Evolutionary conservation across 768 basidiomycete species (phyloP), one percentile per base, ranked within the genome.

Genomic region (Pisolithus albus): DNA sequence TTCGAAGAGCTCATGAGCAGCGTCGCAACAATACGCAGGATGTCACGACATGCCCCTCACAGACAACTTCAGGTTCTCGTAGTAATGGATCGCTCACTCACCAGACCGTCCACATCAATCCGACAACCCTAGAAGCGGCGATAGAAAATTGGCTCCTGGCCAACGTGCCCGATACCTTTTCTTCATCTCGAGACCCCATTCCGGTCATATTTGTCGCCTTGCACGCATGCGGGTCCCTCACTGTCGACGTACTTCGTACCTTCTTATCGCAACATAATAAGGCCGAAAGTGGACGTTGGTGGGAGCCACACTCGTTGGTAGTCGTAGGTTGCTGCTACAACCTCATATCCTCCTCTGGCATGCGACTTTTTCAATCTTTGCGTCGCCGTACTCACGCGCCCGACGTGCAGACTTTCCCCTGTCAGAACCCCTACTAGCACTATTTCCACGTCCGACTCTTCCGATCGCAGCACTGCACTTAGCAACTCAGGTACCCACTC

Each of bases 271-370:
- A 56, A 66, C 63, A 52, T 28, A 47, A 45, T n/a, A 52, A 46
- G 46, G 38, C 19, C 52, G 47, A 47, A 54, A 55, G 44, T 37
- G 38, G 26, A 18, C 26, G n/a, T 19, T 15, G 9, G 38, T 87
- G 85, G 86, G 65, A 58, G 40, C 73, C 81, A 5, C 70, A 72
- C 15, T 80, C 72, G 2, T 70, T 79, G 1, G 74, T 86, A 40
- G 74, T 81, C 7, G 86, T 88, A 15, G 86, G 88, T 3, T 90
- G 88, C 54, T 90, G 88, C 64, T 90, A 89, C 64, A 88, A 89
- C 61, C 72, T 86, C 55, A 76, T 88, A 69, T 66, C 71, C 28
- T 66, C 74, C 10, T 63, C 71, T 59, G 83, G 84, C 64, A 42
- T 36, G 67, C 38, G 7, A 9, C 21, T 4, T 34, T 26, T 43